A percentile compares a stretch with the other conserved stretches of the same genome.
These are phyloP conservation scores for Paramecium pentaurelia DNA, from an alignment of 73 alveolate species.

Conservation along the genomic window DNA sequence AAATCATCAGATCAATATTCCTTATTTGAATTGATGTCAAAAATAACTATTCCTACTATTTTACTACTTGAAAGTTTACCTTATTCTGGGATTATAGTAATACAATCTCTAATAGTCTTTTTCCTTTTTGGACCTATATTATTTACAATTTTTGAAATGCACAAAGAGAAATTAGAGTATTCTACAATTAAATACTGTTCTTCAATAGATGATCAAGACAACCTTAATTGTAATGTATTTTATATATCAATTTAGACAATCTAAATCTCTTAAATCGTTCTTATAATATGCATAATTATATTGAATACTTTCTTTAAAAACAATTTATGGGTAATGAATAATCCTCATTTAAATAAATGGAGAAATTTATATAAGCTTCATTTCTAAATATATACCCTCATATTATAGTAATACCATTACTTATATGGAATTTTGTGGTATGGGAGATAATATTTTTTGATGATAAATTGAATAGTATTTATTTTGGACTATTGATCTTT, in stretches of 20 bases:
- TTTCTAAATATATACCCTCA: conserved; percentile 27
- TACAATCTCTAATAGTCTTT: background rate
- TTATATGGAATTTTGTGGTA: background rate
- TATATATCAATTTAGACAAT: background rate
- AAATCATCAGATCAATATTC: background rate
- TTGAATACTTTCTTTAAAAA: conserved; percentile 6
- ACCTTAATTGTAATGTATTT: background rate
- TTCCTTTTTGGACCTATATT: background rate
- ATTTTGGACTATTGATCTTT: background rate
- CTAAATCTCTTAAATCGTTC: conserved; percentile 11
- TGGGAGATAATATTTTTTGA: background rate
- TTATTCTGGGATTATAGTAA: background rate
- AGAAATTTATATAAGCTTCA: background rate
- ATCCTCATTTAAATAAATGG: background rate
- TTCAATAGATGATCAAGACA: background rate
- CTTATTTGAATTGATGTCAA: background rate
- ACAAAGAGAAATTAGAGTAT: background rate
- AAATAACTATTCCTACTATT: background rate
- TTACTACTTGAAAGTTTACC: background rate
- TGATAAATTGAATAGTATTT: background rate
- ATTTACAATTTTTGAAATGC: background rate
- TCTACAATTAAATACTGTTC: background rate
- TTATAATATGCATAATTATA: conserved; percentile 20
- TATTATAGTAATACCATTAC: background rate
- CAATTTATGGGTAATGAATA: conserved; percentile 3